These are phyloP conservation scores for Melastoma candidum DNA, from an alignment of 441 rosid genomes.

Conservation along the genomic window DNA sequence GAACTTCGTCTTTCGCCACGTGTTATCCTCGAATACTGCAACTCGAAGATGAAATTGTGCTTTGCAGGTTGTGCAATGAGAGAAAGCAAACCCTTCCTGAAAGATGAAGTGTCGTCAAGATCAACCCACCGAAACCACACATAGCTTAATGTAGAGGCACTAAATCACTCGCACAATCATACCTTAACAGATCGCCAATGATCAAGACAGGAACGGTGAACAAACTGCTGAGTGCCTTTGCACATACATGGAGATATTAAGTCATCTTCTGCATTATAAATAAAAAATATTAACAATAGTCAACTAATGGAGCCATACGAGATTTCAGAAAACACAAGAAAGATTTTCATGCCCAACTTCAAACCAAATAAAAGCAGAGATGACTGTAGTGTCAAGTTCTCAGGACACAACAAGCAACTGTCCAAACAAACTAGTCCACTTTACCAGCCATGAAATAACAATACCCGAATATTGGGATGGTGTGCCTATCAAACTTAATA, in stretches of 20 bases:
- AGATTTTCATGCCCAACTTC: too few species aligned
- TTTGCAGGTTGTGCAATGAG: slow-evolving; percentile 90
- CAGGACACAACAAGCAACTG: too few species aligned
- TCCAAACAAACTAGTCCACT: too few species aligned
- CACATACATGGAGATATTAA: slow-evolving; percentile 98
- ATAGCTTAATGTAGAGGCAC: not conserved
- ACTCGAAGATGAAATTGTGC: slow-evolving; percentile 84
- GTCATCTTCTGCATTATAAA: slow-evolving; percentile 50
- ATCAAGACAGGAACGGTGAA: slow-evolving; percentile 90
- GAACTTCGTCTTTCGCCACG: slow-evolving; percentile 84
- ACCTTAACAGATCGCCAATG: slow-evolving; percentile 97
- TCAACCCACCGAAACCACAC: not conserved
- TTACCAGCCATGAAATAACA: too few species aligned
- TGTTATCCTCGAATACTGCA: slow-evolving; percentile 61
- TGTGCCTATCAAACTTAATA: too few species aligned
- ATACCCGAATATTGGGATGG: too few species aligned
- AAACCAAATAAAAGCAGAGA: too few species aligned
- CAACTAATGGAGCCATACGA: too few species aligned
- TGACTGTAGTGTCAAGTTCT: too few species aligned
- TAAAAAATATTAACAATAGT: too few species aligned
- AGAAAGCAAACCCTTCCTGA: slow-evolving; percentile 90
- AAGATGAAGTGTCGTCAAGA: not conserved
- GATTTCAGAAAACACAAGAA: too few species aligned
- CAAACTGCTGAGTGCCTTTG: slow-evolving; percentile 98
- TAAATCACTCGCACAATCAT: not conserved